A percentile compares a stretch with the other conserved stretches of the same genome.
These are phyloP conservation scores for Phytophthora macrochlamydospora DNA, from an alignment of 352 stramenopile species.

Conservation along the genomic window DNA sequence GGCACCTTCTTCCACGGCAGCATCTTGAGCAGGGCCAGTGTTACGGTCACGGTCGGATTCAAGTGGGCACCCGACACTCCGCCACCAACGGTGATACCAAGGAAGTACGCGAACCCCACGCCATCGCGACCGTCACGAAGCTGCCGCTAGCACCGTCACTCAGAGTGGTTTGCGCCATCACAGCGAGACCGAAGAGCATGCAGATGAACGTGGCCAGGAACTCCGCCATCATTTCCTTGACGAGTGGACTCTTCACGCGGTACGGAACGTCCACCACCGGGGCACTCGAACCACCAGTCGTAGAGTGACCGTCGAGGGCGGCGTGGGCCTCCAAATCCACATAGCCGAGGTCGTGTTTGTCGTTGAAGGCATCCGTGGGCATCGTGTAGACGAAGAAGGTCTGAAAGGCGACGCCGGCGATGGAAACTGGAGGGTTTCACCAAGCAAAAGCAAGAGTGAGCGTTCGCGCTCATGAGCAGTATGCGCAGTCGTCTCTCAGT, in stretches of 20 bases:
- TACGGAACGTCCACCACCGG: constrained; percentile 9
- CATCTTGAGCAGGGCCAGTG: constrained; percentile 44
- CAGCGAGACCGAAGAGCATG: constrained; percentile 53
- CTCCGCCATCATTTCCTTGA: constrained; percentile 57
- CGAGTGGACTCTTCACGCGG: constrained; percentile 36
- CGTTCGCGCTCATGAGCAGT: neutral
- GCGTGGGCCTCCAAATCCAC: constrained; percentile 20
- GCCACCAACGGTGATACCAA: constrained; percentile 49
- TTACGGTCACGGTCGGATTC: constrained; percentile 58
- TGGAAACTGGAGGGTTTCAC: constrained; percentile 5
- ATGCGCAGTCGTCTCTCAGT: neutral
- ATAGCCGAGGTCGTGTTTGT: constrained; percentile 25
- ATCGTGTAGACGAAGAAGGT: constrained; percentile 14
- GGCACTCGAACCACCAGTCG: constrained; percentile 8
- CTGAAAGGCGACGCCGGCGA: neutral
- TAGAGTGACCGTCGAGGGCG: constrained; percentile 15
- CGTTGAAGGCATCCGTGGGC: constrained; percentile 13
- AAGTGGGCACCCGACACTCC: constrained; percentile 57
- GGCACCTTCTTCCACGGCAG: constrained; percentile 53
- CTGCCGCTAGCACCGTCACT: constrained; percentile 42
- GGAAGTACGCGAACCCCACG: constrained; percentile 61
- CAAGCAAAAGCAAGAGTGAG: constrained; percentile 26
- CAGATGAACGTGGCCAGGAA: constrained; percentile 62
- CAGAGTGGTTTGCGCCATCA: constrained; percentile 54
- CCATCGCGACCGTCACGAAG: constrained; percentile 58